Conservation (phyloP, 2,329 filamentous ascomycete genomes). For the Lachnellula cervina region DNA sequence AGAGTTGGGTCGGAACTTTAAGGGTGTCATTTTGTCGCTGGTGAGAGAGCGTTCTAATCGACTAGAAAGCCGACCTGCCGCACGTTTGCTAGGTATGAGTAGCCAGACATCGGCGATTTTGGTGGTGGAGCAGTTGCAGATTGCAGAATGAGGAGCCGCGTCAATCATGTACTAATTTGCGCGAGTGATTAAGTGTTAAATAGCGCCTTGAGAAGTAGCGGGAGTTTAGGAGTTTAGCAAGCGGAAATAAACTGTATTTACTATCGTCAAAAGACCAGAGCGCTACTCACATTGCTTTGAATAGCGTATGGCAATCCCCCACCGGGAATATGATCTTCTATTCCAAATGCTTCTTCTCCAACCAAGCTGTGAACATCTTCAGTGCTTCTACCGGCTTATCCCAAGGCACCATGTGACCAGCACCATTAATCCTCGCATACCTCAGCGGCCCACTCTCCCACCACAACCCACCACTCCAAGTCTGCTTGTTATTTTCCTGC, state of each 20-base stretch:
- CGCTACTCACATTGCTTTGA: too few relatives aligned
- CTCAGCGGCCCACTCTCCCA: slow-evolving; percentile 20
- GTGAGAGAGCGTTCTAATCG: slow-evolving; percentile 5
- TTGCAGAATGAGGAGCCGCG: not conserved
- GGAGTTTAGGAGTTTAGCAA: too few relatives aligned
- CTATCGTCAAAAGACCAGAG: too few relatives aligned
- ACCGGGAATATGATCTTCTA: not conserved
- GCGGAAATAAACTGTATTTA: too few relatives aligned
- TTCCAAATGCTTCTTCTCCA: slow-evolving; percentile 10
- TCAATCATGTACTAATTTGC: too few relatives aligned
- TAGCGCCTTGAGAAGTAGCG: too few relatives aligned
- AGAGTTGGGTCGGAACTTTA: slow-evolving; percentile 12
- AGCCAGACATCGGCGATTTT: not conserved
- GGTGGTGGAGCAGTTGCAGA: not conserved
- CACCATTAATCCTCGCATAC: slow-evolving; percentile 18
- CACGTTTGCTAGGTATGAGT: not conserved
- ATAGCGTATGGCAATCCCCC: too few relatives aligned
- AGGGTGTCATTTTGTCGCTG: slow-evolving; percentile 6
- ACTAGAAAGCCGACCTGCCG: not conserved
- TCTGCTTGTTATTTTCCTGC: slow-evolving; percentile 19
- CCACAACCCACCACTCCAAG: slow-evolving; percentile 18
- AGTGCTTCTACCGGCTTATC: slow-evolving; percentile 21
- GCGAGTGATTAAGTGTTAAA: too few relatives aligned
- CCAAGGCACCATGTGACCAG: slow-evolving; percentile 24
- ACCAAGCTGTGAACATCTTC: slow-evolving; percentile 18